Percentiles rank a stretch among this genome's conserved stretches.
Evolutionary conservation across 192 early-diverging fungal species (phyloP).

Genomic region (Coemansia sp.): DNA sequence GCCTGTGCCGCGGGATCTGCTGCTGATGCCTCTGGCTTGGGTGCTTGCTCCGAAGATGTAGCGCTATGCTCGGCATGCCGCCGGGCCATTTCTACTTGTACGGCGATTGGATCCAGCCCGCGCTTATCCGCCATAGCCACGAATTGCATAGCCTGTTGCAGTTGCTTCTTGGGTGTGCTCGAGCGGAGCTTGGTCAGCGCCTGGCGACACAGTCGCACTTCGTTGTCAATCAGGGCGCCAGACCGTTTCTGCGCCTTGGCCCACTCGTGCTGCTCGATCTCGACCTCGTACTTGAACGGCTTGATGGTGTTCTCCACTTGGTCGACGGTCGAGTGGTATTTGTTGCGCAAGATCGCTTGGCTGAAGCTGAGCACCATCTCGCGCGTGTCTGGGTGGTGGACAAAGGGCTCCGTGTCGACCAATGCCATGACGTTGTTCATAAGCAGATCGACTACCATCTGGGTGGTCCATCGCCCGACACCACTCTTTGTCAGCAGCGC

Average conservation of each 20-base stretch:
- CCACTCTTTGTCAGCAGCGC: conserved; percentile 94
- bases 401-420: conserved; percentile 82
- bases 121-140: conserved; percentile 74
- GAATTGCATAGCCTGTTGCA: conserved; percentile 84
- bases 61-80: conserved; percentile 30
- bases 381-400: conserved; percentile 81
- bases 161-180: conserved; percentile 74
- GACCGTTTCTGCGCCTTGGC: conserved; percentile 84
- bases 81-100: conserved; percentile 39
- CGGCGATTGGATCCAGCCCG: conserved; percentile 37
- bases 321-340: conserved; percentile 89
- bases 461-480: conserved; percentile 88
- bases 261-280: conserved; percentile 93
- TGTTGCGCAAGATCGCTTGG: conserved; percentile 81
- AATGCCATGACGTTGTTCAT: conserved; percentile 80
- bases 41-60: neutral
- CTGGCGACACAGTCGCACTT: conserved; percentile 77
- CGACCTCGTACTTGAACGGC: conserved; percentile 98
- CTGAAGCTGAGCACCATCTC: conserved; percentile 81
- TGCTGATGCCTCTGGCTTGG: conserved; percentile 3
- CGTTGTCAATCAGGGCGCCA: conserved; percentile 72
- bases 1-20: neutral
- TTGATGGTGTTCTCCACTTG: conserved; percentile 99
- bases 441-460: conserved; percentile 89
- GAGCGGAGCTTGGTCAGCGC: conserved; percentile 73